These are phyloP conservation scores for Leccinum incarnatum DNA, from an alignment of 768 basidiomycete genomes.

Conservation along the genomic window DNA sequence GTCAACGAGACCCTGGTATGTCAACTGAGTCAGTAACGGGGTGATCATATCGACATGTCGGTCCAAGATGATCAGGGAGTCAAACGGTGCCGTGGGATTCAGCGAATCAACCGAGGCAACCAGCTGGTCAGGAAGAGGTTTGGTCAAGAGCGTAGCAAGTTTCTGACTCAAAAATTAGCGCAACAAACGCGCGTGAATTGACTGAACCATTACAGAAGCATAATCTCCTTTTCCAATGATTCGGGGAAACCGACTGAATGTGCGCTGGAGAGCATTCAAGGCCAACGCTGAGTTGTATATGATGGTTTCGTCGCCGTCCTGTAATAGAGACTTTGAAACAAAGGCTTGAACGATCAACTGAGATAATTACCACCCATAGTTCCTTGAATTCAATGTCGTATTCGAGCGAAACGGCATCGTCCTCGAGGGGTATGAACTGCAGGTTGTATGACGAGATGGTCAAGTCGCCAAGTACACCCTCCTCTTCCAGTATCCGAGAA, in stretches of 20 bases:
- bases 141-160: slow-evolving; percentile 67
- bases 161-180: slow-evolving; percentile 47
- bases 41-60: slow-evolving; percentile 94
- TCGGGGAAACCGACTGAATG: slow-evolving; percentile 88
- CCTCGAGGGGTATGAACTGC: slow-evolving; percentile 90
- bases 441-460: slow-evolving; percentile 84
- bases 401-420: slow-evolving; percentile 91
- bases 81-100: slow-evolving; percentile 60
- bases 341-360: not conserved
- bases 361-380: slow-evolving; percentile 70
- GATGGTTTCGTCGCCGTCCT: slow-evolving; percentile 93
- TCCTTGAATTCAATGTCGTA: slow-evolving; percentile 82
- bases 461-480: slow-evolving; percentile 97
- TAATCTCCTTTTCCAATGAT: slow-evolving; percentile 92
- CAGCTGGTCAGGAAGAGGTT: slow-evolving; percentile 47
- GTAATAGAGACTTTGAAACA: not conserved
- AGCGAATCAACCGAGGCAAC: slow-evolving; percentile 40
- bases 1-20: slow-evolving; percentile 94
- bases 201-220: slow-evolving; percentile 54
- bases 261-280: slow-evolving; percentile 73
- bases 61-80: slow-evolving; percentile 86
- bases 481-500: slow-evolving; percentile 84
- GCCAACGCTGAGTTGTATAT: slow-evolving; percentile 89
- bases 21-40: slow-evolving; percentile 91
- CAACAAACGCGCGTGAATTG: not conserved